phyloP scores from a whole-genome alignment of 768 basidiomycete species.

The Rhizopogon vesiculosus region DNA sequence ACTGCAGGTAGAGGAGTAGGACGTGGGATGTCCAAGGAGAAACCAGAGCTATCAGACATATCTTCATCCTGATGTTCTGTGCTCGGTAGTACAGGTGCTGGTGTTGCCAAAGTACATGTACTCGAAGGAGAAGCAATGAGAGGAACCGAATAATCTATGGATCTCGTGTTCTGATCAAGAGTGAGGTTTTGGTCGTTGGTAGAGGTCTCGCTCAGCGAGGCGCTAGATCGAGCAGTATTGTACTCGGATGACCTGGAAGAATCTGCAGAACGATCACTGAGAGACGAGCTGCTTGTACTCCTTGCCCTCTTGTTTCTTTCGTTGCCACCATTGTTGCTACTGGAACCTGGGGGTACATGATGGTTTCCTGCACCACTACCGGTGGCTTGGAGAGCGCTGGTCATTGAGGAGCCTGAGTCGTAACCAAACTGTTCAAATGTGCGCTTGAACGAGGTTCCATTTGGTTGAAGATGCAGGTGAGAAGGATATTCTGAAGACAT shows the following conservation, averaged over 20 bases:
- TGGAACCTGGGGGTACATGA: slow-evolving; percentile 7
- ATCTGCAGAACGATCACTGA: slow-evolving; percentile 27
- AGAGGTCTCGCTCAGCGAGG: slow-evolving; percentile 23
- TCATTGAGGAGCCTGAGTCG: slow-evolving; percentile 23
- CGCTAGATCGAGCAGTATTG: slow-evolving; percentile 30
- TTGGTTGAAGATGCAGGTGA: slow-evolving; percentile 46
- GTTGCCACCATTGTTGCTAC: slow-evolving; percentile 32
- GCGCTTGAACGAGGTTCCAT: slow-evolving; percentile 53
- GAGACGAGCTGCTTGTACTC: slow-evolving; percentile 45
- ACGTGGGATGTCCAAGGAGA: slow-evolving; percentile 17
- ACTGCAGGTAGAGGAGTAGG: slow-evolving; percentile 11
- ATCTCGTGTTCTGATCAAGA: background rate
- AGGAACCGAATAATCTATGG: slow-evolving; percentile 15
- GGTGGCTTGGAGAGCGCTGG: slow-evolving; percentile 17
- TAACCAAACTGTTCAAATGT: slow-evolving; percentile 46
- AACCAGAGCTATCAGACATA: slow-evolving; percentile 40
- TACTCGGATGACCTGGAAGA: slow-evolving; percentile 34
- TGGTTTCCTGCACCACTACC: slow-evolving; percentile 20
- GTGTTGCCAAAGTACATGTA: slow-evolving; percentile 16
- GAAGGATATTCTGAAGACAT: slow-evolving; percentile 31
- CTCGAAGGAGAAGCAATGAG: slow-evolving; percentile 10
- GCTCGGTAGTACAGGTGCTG: slow-evolving; percentile 38
- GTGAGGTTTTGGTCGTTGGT: slow-evolving; percentile 12
- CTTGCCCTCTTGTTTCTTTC: slow-evolving; percentile 56
- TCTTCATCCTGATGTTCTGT: slow-evolving; percentile 47